Evolutionary conservation across 768 basidiomycete genomes (phyloP), one percentile per base, ranked within the genome.

Genomic region (Rhizopogon vesiculosus): DNA sequence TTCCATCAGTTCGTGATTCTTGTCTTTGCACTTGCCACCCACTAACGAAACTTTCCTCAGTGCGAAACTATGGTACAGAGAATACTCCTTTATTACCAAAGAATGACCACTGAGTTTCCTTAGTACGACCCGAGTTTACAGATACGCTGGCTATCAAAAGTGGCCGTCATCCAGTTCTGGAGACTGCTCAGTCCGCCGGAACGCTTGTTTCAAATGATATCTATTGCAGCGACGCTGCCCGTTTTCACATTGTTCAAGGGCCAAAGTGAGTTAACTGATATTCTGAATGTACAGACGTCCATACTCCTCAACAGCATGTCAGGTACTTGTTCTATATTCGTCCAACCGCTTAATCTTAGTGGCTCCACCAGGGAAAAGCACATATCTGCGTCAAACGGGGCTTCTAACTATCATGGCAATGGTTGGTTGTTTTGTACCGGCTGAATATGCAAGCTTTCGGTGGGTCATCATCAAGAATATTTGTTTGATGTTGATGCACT

Each of bases 101-200:
- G 15, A n/a, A 42, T 44, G 12, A 54, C 18, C 9, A 6, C 38
- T 45, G 1, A 45, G 31, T 42, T 25, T 25, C 19, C 33, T 40
- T 33, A 94, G 93, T 88, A 22, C 90, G 94, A 4, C 95, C 95
- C 1, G 93, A 96, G 62, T 93, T 92, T 64, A 94, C 92, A 7
- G 89, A 86, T 2, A 94, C 91, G 3, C 74, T 94, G 7, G 93
- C 93, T 1, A 87, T 98, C 69, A 95, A 93, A 68, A 80, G 83
- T 0, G 93, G 94, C 1, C 80, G 91, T 3, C 94, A 98, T 66
- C 94, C 96, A 1, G 79, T 97, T 7, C 77, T 96, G 13, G 92
- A 96, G 67, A 84, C 76, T 5, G 75, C 87, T 2, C 84, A 87
- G 57, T 74, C 83, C 1, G 79, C 81, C 0, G 88, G 85, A 3